Conservation (phyloP, 495 filamentous ascomycete genomes). For the Penicillium simplicissimum region DNA sequence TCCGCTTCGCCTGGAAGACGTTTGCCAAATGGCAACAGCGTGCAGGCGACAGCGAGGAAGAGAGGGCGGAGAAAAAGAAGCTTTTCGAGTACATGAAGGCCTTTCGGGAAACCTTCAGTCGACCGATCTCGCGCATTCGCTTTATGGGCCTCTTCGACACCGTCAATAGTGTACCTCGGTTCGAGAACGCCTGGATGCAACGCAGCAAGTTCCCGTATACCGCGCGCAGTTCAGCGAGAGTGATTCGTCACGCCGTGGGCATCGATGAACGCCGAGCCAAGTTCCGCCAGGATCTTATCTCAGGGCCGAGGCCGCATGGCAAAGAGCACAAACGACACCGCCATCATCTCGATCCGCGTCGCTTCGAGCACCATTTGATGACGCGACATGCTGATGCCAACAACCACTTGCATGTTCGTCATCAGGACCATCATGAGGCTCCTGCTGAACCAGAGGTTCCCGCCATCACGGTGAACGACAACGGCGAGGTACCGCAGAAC, state of each 20-base stretch:
- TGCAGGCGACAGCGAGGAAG: conserved; percentile 53
- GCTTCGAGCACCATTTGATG: conserved; percentile 24
- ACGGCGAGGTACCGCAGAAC: conserved; percentile 7
- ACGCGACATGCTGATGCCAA: conserved; percentile 20
- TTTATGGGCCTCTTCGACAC: conserved; percentile 53
- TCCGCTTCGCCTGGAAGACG: conserved; percentile 83
- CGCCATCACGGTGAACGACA: conserved; percentile 34
- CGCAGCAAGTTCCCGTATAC: conserved; percentile 81
- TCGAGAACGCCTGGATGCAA: conserved; percentile 86
- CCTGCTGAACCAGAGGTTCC: conserved; percentile 30
- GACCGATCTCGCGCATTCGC: conserved; percentile 69
- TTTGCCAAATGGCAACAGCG: conserved; percentile 84
- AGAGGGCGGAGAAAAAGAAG: conserved; percentile 60
- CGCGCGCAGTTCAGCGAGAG: conserved; percentile 69
- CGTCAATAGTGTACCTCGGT: conserved; percentile 79
- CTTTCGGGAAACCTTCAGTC: conserved; percentile 82
- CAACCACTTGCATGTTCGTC: conserved; percentile 25
- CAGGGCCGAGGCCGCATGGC: conserved; percentile 47
- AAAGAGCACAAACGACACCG: conserved; percentile 34
- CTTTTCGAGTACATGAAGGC: conserved; percentile 78
- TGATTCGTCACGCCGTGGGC: conserved; percentile 71
- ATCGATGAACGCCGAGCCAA: conserved; percentile 78
- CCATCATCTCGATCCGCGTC: conserved; percentile 35
- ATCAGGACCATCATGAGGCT: conserved; percentile 19
- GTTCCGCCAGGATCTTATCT: conserved; percentile 70